phyloP scores from a whole-genome alignment of 1,284 basidiomycete genomes.

The Coriolopsis trogii region DNA sequence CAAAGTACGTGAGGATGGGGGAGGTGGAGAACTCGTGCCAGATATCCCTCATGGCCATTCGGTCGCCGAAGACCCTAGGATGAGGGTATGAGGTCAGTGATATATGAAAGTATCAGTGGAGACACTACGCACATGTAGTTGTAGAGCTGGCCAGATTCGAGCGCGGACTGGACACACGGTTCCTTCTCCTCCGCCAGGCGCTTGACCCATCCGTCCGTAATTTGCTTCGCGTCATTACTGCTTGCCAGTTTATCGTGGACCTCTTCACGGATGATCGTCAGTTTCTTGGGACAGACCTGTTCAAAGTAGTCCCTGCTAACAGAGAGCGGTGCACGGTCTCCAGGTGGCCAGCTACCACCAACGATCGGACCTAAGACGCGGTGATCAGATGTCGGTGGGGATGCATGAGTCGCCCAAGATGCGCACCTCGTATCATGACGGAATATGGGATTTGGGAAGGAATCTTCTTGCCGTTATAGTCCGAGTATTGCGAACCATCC shows the following conservation, averaged over 20 bases:
- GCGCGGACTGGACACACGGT: conserved; percentile 23
- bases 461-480: conserved; percentile 44
- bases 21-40: conserved; percentile 41
- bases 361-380: conserved; percentile 39
- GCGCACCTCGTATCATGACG: conserved; percentile 52
- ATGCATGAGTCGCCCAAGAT: background rate
- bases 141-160: conserved; percentile 42
- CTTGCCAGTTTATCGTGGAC: conserved; percentile 12
- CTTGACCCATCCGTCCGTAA: conserved; percentile 55
- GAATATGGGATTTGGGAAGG: conserved; percentile 61
- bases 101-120: conserved; percentile 1
- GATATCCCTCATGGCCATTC: conserved; percentile 37
- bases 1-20: conserved; percentile 40
- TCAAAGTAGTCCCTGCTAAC: conserved; percentile 41
- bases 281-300: conserved; percentile 41
- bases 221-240: conserved; percentile 18
- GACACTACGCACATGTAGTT: conserved; percentile 44
- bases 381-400: background rate
- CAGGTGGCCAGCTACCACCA: conserved; percentile 37
- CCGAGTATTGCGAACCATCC: conserved; percentile 23
- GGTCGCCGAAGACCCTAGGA: conserved; percentile 38
- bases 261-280: conserved; percentile 26
- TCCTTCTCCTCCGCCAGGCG: conserved; percentile 50
- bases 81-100: background rate
- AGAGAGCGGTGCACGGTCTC: conserved; percentile 36